Base-by-base conservation (phyloP, 176 grass and related monocot species). In the Pontederia paniculata region DNA sequence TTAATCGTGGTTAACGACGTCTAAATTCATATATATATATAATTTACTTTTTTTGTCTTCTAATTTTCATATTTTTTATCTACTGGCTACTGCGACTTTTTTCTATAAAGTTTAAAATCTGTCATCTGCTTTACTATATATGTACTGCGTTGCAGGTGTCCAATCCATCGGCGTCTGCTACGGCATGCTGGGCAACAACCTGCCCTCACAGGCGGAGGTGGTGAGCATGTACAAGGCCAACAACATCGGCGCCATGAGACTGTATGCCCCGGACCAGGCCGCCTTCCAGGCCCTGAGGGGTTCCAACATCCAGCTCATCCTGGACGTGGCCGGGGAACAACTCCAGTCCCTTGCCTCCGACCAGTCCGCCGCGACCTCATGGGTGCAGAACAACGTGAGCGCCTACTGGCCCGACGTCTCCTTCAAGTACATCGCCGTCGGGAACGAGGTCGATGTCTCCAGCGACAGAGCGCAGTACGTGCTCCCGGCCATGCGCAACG, bases 381-480 rank as follows among this genome's bases (percentile, higher is more conserved):
- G 63, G 63, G 25, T 66, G 16, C 1, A 20, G 6, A 42, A n/a
- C n/a, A 53, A 43, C 31, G 49, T 67, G 9, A 11, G 15, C 6
- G 10, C 28, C 63, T 25, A 25, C 49, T 10, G 9, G n/a, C 12
- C n/a, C 23, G 48, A 0, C 5, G 25, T 67, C 28, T 21, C 23
- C 1, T 52, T 67, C 31, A n/a, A 28, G 11, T 67, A 67, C 49
- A 52, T 54, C 10, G 4, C 23, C n/a, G 49, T 67, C 11, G 63
- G 49, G 16, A 66, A 66, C 17, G 63, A 66, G 28, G 28, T 44
- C 48, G n/a, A n/a, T n/a, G 52, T 66, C 50, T 48, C 63, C 0
- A 10, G 28, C 1, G 15, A 42, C 13, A 2, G 19, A 14, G 63
- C 49, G 3, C 17, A 20, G n/a, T 37, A 21, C 49, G 31, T 66